Conservation (phyloP, 164 flowering plant genomes). For the Liquidambar formosana region DNA sequence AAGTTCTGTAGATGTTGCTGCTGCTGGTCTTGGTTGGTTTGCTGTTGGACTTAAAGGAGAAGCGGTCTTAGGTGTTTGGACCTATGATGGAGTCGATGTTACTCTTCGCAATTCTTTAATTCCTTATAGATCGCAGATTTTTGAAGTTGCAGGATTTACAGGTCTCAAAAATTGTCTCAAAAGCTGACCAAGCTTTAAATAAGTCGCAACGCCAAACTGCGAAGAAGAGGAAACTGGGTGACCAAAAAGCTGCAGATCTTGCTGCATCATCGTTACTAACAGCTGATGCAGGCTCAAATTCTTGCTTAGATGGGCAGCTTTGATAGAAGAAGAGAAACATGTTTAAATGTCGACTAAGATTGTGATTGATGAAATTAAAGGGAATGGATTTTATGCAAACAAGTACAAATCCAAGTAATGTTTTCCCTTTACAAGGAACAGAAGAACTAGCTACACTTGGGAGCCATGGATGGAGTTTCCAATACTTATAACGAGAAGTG, state of each 20-base stretch:
- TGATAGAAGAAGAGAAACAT: neutral
- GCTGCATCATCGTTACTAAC: constrained; percentile 1
- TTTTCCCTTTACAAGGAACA: neutral
- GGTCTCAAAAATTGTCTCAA: constrained; percentile 84
- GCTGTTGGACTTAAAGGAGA: constrained; percentile 89
- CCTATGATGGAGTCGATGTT: constrained; percentile 83
- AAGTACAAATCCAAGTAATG: neutral
- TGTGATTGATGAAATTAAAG: neutral
- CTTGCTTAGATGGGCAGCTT: too few relatives aligned
- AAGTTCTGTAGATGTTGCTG: constrained; percentile 82
- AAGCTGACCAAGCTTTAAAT: constrained; percentile 66
- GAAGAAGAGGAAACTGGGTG: constrained; percentile 36
- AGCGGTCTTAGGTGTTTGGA: constrained; percentile 80
- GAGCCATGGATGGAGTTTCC: too few relatives aligned
- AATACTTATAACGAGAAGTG: too few relatives aligned
- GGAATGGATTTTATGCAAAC: neutral
- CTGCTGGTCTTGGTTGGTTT: constrained; percentile 95
- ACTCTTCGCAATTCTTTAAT: constrained; percentile 64
- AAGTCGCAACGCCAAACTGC: constrained; percentile 34
- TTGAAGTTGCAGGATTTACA: constrained; percentile 82
- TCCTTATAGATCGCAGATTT: constrained; percentile 53
- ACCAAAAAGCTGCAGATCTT: constrained; percentile 13
- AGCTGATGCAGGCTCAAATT: neutral
- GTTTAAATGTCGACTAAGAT: neutral
- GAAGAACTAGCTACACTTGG: neutral